phyloP scores from a whole-genome alignment of 2,329 filamentous ascomycete genomes.

The Diplodia intermedia region DNA sequence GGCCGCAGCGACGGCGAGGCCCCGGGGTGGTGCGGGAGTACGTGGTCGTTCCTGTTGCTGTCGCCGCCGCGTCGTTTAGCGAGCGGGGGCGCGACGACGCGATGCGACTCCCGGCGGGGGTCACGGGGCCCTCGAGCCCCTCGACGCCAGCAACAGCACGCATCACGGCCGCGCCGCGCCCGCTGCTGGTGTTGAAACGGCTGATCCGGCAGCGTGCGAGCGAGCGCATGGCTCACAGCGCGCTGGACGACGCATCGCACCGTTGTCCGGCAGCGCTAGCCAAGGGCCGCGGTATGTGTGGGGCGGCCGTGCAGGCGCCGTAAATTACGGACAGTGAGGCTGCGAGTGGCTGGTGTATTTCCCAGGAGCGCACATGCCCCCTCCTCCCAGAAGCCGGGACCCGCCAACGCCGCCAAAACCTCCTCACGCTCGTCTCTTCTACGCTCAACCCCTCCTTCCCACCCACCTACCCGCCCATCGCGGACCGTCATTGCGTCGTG shows the following conservation, averaged over 20 bases:
- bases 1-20: constrained; percentile 14
- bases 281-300: constrained; percentile 28
- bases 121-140: constrained; percentile 24
- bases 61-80: constrained; percentile 21
- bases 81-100: constrained; percentile 20
- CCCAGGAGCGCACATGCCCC: constrained; percentile 26
- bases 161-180: constrained; percentile 12
- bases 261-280: constrained; percentile 27
- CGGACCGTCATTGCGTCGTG: constrained; percentile 29
- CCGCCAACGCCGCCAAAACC: constrained; percentile 26
- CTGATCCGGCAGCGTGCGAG: constrained; percentile 15
- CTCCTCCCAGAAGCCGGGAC: constrained; percentile 24
- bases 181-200: constrained; percentile 26
- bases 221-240: constrained; percentile 19
- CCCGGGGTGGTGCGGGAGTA: constrained; percentile 24
- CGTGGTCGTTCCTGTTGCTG: constrained; percentile 10
- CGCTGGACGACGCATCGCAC: constrained; percentile 27
- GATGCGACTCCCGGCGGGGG: not conserved
- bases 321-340: constrained; percentile 28
- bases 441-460: constrained; percentile 27
- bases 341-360: constrained; percentile 30
- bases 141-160: constrained; percentile 8
- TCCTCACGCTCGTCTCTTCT: constrained; percentile 26
- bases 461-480: constrained; percentile 13
- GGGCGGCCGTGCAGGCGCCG: constrained; percentile 20